Base-by-base conservation (phyloP, 2,329 filamentous ascomycete genomes). In the Aspergillus spinulosporus region DNA sequence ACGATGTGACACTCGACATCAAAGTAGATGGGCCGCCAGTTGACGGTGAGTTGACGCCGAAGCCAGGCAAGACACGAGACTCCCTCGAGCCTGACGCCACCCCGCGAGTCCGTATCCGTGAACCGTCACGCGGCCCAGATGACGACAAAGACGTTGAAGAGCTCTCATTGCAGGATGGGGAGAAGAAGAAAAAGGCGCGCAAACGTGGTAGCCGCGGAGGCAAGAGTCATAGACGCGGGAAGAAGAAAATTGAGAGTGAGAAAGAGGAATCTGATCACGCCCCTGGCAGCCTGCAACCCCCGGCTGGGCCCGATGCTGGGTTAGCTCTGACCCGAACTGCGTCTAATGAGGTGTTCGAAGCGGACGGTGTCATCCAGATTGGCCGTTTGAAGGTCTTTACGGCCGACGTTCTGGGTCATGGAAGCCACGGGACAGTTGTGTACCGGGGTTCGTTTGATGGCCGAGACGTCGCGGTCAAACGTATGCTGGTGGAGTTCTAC, bases 371-470 rank as follows among this genome's bases (percentile, higher is more conserved):
- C 9, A 77, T 86, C 58, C 80, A 82, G 44, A 86, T 87, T 64
- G 84, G 84, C 50, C 84, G 82, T 58, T 74, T 87, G 26, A 80
- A 78, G 52, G 84, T 87, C 31, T 78, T 82, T 61, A 85, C 82
- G 26, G 81, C 86, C 63, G 79, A 77, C 31, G 79, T 86, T 14
- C 77, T 88, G 39, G 86, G 86, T 1, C 82, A 90, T 57, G 94
- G 94, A 53, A 97, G 93, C 72, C 96, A 97, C 69, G 94, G 94
- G n/a, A 99, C 94, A 0, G 86, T 95, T 52, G 94, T 99, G 0
- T 97, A 94, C 72, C 88, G 90, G 48, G 94, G 94, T n/a, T 90
- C 87, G 52, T 97, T 96, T 71, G 94, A 96, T 71, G 92, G 92
- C 26, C 88, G 92, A 49, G 88, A 92, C 44, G 93, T 99, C 28